Base-by-base conservation (phyloP, 305 asterid species). In the Fraxinus paxiana region DNA sequence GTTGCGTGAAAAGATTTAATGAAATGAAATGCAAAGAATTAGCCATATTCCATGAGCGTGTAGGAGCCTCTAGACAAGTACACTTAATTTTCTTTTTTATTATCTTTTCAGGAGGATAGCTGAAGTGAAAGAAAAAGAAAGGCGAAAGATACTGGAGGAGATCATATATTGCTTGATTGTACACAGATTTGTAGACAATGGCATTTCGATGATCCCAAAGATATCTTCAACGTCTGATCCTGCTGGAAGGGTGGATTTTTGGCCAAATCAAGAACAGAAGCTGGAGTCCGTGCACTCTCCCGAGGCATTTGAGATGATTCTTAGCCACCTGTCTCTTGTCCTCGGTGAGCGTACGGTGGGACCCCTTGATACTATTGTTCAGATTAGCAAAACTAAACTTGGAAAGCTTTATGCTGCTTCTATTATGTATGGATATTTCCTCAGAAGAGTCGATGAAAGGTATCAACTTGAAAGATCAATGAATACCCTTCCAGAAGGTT, bases 381-480 rank as follows among this genome's bases (percentile, higher is more conserved):
- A 93, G 88, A 92, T 95, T 69, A 93, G 95, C 81, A 95, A 95
- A 87, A 83, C 92, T 69, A 95, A 93, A 86, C 97, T 95, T 20
- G 98, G 99, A 69, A 93, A 95, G 89, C 95, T 95, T 67, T 95
- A 95, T 63, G 99, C 99, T 31, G 97, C 99, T 77, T 95, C 98
- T 61, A 84, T 93, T 38, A 95, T 95, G 98, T 95, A 95, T 28
- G 98, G 98, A 3, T 95, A 95, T 85, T 95, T 95, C 85, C 98
- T 95, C 61, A 88, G 81, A 96, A 67, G 74, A 67, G 74, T 67
- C 20, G 74, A 67, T 67, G 74, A 67, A 67, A 67, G 74, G 74
- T 67, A 67, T 67, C 74, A 67, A 67, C 74, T 67, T 28, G 74
- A 67, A 12, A 67, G 74, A 67, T 12, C 74, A 30, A 30, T 67